Evolutionary conservation across 176 grass and related monocot species (phyloP).

Genomic region (Carex kokanica): DNA sequence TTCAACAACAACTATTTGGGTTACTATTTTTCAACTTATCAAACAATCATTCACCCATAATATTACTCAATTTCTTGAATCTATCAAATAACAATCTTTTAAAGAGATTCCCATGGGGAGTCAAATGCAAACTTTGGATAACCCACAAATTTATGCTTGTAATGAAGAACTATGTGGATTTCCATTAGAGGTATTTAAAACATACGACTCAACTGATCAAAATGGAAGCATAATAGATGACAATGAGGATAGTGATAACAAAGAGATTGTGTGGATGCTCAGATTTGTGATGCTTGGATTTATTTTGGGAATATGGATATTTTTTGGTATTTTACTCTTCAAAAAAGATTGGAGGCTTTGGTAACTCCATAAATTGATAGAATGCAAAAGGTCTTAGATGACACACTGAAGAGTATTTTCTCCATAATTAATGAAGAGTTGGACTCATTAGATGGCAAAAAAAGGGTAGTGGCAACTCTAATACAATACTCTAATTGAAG

Average conservation of each 20-base stretch:
- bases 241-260: background rate
- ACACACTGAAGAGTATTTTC: slow-evolving; percentile 7
- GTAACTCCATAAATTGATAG: slow-evolving; percentile 40
- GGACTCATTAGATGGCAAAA: background rate
- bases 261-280: slow-evolving; percentile 32
- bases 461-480: no score
- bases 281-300: slow-evolving; percentile 40
- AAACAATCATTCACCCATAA: slow-evolving; percentile 34
- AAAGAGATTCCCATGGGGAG: slow-evolving; percentile 45
- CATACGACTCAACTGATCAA: background rate
- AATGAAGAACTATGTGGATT: slow-evolving; percentile 53
- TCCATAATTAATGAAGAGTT: background rate
- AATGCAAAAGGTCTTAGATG: slow-evolving; percentile 30
- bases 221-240: background rate
- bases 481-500: no score
- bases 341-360: slow-evolving; percentile 21
- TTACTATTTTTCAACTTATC: slow-evolving; percentile 64
- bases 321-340: slow-evolving; percentile 45
- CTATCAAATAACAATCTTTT: slow-evolving; percentile 48
- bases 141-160: slow-evolving; percentile 37
- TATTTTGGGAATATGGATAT: slow-evolving; percentile 52
- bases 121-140: slow-evolving; percentile 55
- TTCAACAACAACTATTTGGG: slow-evolving; percentile 37
- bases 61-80: slow-evolving; percentile 31
- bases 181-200: slow-evolving; percentile 38